Percentiles rank a stretch among this genome's conserved stretches.
phyloP scores from a whole-genome alignment of 192 early-diverging fungal genomes.

The Entomortierella parvispora region DNA sequence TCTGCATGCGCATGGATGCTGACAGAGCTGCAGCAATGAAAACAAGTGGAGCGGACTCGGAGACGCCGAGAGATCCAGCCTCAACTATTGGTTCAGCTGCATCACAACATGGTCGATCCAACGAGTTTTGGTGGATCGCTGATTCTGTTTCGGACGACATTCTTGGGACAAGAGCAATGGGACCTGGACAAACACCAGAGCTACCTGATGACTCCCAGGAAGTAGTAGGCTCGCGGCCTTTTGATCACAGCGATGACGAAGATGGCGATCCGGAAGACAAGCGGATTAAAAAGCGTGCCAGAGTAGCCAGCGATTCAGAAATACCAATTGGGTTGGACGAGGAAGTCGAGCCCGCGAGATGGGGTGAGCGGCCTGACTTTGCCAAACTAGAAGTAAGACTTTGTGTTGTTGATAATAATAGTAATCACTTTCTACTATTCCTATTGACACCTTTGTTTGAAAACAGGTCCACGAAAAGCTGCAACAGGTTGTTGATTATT shows the following conservation, averaged over 20 bases:
- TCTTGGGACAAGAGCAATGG: conserved; percentile 37
- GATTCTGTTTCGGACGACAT: conserved; percentile 35
- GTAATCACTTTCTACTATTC: background rate
- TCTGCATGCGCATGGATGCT: conserved; percentile 57
- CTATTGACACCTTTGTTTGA: background rate
- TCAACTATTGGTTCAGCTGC: background rate
- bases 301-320: conserved; percentile 2
- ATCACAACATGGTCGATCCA: conserved; percentile 15
- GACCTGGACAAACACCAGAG: conserved; percentile 9
- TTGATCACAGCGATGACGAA: conserved; percentile 29
- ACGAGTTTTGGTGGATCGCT: conserved; percentile 45
- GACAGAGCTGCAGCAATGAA: conserved; percentile 14
- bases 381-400: conserved; percentile 20
- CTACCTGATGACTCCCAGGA: background rate
- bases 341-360: conserved; percentile 44
- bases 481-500: conserved; percentile 54
- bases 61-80: background rate
- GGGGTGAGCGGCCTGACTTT: conserved; percentile 32
- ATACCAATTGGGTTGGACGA: conserved; percentile 8
- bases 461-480: conserved; percentile 61
- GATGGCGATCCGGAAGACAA: conserved; percentile 21
- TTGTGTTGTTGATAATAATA: background rate
- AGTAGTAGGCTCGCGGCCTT: background rate
- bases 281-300: conserved; percentile 28
- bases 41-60: background rate